These are phyloP conservation scores for Aaosphaeria pasadenensis DNA, from an alignment of 2,329 filamentous ascomycete genomes.

Conservation along the genomic window DNA sequence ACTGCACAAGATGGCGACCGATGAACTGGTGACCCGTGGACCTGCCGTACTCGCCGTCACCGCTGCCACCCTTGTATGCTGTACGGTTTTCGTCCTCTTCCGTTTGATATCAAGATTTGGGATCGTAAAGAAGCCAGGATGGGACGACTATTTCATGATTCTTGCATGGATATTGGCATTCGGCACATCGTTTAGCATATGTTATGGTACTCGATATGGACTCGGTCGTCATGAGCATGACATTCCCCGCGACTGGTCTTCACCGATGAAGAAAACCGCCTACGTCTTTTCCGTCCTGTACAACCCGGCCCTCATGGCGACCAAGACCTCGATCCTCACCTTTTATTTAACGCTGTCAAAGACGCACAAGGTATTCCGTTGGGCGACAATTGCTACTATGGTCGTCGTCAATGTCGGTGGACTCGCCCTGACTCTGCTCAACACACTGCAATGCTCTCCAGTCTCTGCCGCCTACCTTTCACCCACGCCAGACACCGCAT, in stretches of 20 bases:
- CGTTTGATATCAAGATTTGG: slow-evolving; percentile 70
- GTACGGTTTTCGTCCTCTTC: slow-evolving; percentile 71
- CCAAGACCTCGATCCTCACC: slow-evolving; percentile 87
- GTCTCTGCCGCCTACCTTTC: slow-evolving; percentile 65
- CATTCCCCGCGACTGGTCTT: slow-evolving; percentile 51
- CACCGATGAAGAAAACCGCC: slow-evolving; percentile 54
- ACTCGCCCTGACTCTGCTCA: slow-evolving; percentile 76
- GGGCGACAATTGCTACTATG: slow-evolving; percentile 78
- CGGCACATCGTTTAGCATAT: slow-evolving; percentile 65
- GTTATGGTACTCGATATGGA: slow-evolving; percentile 61
- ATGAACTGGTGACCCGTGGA: slow-evolving; percentile 17
- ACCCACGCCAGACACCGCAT: slow-evolving; percentile 43
- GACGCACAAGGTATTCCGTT: slow-evolving; percentile 72
- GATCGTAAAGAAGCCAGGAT: slow-evolving; percentile 68
- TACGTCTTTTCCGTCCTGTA: slow-evolving; percentile 63
- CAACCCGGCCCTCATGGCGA: slow-evolving; percentile 87
- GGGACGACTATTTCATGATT: slow-evolving; percentile 80
- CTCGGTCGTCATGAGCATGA: slow-evolving; percentile 66
- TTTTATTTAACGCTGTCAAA: slow-evolving; percentile 85
- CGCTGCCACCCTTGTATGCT: slow-evolving; percentile 64
- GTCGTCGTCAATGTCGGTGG: slow-evolving; percentile 76
- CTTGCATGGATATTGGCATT: slow-evolving; percentile 73
- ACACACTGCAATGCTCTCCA: slow-evolving; percentile 82
- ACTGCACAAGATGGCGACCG: slow-evolving; percentile 23
- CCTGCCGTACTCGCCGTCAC: slow-evolving; percentile 65